A percentile compares a stretch with the other conserved stretches of the same genome.
Conservation (phyloP, 208 protist species). For the Acanthamoeba castellanii region DNA sequence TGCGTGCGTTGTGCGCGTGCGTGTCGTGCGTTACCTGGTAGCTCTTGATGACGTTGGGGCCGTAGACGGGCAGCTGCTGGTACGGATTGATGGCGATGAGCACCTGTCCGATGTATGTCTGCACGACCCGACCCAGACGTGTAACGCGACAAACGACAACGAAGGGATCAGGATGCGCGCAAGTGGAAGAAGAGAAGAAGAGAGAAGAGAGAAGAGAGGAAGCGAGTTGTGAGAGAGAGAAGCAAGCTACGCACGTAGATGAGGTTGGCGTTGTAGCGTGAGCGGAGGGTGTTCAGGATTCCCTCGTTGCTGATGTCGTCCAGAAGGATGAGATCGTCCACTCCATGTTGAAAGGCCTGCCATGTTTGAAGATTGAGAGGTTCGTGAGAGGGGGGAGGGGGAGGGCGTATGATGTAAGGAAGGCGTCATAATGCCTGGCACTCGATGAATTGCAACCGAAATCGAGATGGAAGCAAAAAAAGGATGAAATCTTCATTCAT, state of each 20-base stretch:
- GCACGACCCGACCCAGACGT: neutral
- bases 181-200: neutral
- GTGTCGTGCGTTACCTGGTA: slow-evolving; percentile 32
- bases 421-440: too few relatives aligned
- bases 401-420: too few relatives aligned
- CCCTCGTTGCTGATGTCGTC: slow-evolving; percentile 90
- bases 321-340: slow-evolving; percentile 93
- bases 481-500: too few relatives aligned
- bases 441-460: too few relatives aligned
- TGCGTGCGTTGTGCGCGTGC: neutral
- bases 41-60: slow-evolving; percentile 44
- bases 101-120: slow-evolving; percentile 94
- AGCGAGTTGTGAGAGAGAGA: neutral
- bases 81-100: slow-evolving; percentile 95
- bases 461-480: too few relatives aligned
- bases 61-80: slow-evolving; percentile 57
- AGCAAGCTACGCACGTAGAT: slow-evolving; percentile 66
- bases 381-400: neutral
- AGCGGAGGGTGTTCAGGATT: slow-evolving; percentile 91
- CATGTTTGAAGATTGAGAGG: neutral
- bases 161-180: neutral
- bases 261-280: slow-evolving; percentile 61
- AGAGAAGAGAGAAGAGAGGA: neutral
- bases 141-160: neutral
- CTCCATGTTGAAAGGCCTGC: slow-evolving; percentile 77